Base-by-base conservation (phyloP, 352 stramenopile species). In the Globisporangium megalacanthum region DNA sequence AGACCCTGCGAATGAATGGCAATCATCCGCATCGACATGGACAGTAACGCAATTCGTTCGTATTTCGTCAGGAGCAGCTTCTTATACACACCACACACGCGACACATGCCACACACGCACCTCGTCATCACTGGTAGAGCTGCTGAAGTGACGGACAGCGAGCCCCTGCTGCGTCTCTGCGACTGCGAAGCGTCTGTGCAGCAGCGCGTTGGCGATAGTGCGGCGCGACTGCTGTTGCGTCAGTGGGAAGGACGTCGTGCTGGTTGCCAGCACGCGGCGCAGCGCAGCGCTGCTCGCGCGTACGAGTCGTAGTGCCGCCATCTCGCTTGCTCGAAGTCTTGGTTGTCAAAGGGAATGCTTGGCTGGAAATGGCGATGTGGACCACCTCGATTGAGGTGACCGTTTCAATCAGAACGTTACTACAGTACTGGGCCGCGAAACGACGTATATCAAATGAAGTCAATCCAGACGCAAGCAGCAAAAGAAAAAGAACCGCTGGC, bases 111-210 rank as follows among this genome's bases (percentile, higher is more conserved):
- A 48, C n/a, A 5, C 17, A 66, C 61, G 54, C 36, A 80, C 72
- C 62, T 80, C 61, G 49, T 74, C 61, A 42, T 60, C 59, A 19
- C 47, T 72, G 4, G 60, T 49, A 25, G 61, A 64, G 61, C 7
- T 39, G 35, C 65, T 75, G 36, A 75, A 66, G 3, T 56, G 36
- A 7, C 62, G 67, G 6, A 55, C 11, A 20, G 19, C 45, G 19
- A 60, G 31, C 35, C 49, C 29, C 11, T 56, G 36, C 1, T 51
- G 47, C 31, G n/a, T 45, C 33, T 45, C 6, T 15, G 13, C 31
- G 29, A 54, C 17, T 3, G 13, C 49, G 17, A 15, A 19, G 4
- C 7, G 31, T n/a, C 7, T 19, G 11, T 14, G 22, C 7, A 9
- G 11, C 49, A 37, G n/a, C 14, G 29, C 31, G 13, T 25, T 8